These are phyloP conservation scores for Hanseniaspora uvarum DNA, from an alignment of 1,139 yeast species.

Conservation along the genomic window DNA sequence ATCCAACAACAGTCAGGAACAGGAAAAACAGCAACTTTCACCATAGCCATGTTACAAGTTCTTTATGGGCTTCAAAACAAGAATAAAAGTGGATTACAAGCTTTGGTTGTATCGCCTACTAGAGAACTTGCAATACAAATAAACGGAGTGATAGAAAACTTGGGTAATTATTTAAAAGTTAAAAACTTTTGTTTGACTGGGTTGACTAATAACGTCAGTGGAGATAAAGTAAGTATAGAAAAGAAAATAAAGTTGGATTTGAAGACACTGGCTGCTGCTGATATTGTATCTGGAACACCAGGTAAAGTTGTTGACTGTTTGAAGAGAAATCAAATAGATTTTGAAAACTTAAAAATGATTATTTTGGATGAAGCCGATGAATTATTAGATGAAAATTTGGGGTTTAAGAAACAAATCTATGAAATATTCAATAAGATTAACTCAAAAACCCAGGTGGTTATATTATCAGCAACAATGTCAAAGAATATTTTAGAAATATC, in stretches of 20 bases:
- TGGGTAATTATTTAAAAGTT: slow-evolving; percentile 78
- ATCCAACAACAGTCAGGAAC: slow-evolving; percentile 99
- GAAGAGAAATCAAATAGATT: slow-evolving; percentile 56
- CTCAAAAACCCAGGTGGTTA: slow-evolving; percentile 76
- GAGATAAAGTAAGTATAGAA: background rate
- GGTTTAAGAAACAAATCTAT: slow-evolving; percentile 85
- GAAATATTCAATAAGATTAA: slow-evolving; percentile 78
- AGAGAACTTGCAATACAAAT: slow-evolving; percentile 89
- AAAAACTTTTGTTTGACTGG: slow-evolving; percentile 89
- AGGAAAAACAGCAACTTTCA: slow-evolving; percentile 94
- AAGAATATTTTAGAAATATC: slow-evolving; percentile 79
- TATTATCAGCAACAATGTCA: slow-evolving; percentile 87
- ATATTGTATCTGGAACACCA: slow-evolving; percentile 94
- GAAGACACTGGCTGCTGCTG: slow-evolving; percentile 63
- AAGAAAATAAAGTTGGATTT: slow-evolving; percentile 75
- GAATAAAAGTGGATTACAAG: slow-evolving; percentile 56
- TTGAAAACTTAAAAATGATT: slow-evolving; percentile 69
- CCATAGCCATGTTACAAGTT: slow-evolving; percentile 80
- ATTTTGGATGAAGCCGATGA: slow-evolving; percentile 94
- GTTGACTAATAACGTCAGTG: background rate
- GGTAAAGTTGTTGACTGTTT: slow-evolving; percentile 87
- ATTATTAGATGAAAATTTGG: slow-evolving; percentile 56
- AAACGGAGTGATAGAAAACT: slow-evolving; percentile 67
- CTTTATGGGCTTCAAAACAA: slow-evolving; percentile 35
- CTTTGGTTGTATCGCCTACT: slow-evolving; percentile 86